Conservation (phyloP, 371 early-diverging fungal genomes). For the Sanchytrium tribonematis region DNA sequence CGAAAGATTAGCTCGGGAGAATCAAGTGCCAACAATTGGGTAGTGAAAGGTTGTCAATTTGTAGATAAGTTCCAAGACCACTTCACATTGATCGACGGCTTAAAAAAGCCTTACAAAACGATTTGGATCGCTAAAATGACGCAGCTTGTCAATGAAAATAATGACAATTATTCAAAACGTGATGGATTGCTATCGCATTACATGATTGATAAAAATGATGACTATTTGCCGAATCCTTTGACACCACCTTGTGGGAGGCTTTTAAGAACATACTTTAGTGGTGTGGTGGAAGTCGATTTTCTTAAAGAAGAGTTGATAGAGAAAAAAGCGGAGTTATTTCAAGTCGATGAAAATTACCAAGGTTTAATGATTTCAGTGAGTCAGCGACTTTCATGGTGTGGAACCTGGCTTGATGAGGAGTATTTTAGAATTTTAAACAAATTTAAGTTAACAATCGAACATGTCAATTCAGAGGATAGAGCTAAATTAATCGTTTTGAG, state of each 20-base stretch:
- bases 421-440: neutral
- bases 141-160: neutral
- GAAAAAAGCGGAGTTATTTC: neutral
- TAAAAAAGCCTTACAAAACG: neutral
- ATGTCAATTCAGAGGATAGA: neutral
- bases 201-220: neutral
- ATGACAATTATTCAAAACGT: neutral
- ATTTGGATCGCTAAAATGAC: neutral
- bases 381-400: neutral
- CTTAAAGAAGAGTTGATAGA: neutral
- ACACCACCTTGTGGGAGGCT: neutral
- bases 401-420: neutral
- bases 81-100: neutral
- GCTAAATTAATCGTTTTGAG: neutral
- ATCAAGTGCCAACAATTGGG: neutral
- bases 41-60: neutral
- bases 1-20: neutral
- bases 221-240: neutral
- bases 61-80: neutral
- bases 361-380: neutral
- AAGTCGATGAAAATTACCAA: neutral
- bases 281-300: neutral
- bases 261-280: neutral
- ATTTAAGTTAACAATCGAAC: neutral
- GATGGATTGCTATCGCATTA: neutral